These are phyloP conservation scores for Pseudogymnoascus sp. DNA, from an alignment of 2,329 filamentous ascomycete species.

Conservation along the genomic window DNA sequence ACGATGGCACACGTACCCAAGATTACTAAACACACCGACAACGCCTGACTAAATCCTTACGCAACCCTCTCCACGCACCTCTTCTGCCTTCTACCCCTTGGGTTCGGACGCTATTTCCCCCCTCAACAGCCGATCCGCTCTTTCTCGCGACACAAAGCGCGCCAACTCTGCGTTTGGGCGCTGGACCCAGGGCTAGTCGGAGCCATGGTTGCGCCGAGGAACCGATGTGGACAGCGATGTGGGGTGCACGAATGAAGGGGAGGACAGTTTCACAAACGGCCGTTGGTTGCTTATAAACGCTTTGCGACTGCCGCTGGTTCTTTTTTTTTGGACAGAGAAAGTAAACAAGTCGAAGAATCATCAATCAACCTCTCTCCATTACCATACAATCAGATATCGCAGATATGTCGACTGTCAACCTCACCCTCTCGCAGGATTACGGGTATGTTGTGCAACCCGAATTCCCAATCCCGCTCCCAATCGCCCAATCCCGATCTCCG, in stretches of 20 bases:
- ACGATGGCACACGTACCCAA: background rate
- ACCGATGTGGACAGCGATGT: background rate
- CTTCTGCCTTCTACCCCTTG: constrained; percentile 1
- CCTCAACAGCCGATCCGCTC: background rate
- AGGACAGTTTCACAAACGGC: background rate
- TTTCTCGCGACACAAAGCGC: background rate
- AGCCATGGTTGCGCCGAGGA: background rate
- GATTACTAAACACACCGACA: background rate
- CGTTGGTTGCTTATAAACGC: background rate
- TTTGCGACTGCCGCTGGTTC: background rate
- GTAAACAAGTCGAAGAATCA: background rate
- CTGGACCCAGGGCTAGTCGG: background rate
- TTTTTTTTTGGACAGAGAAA: background rate
- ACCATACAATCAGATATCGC: background rate
- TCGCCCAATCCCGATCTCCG: background rate
- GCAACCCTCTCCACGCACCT: background rate
- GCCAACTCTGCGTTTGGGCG: background rate
- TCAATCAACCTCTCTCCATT: background rate
- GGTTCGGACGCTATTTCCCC: background rate
- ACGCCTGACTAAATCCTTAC: background rate
- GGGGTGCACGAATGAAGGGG: background rate
- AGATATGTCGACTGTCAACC: background rate
- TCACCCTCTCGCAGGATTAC: constrained; percentile 4
- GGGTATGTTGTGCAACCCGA: constrained; percentile 6
- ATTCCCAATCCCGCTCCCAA: background rate